Conservation (phyloP, 2,329 filamentous ascomycete species). For the Pseudogymnoascus sp. region DNA sequence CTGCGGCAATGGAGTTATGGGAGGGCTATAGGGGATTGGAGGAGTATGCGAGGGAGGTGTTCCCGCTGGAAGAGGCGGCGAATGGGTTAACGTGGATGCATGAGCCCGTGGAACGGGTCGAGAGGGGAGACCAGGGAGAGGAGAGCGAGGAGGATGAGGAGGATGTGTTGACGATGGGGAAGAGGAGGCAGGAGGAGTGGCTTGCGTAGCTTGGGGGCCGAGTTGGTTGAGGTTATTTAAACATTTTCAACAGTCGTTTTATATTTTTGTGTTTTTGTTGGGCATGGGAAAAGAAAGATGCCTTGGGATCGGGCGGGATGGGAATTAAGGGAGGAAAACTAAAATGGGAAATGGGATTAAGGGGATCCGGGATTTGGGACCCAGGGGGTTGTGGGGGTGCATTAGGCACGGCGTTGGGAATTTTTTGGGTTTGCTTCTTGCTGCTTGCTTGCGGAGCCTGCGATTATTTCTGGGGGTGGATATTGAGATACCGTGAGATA, state of each 20-base stretch:
- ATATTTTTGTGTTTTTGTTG: too few relatives aligned
- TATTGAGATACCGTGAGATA: background rate
- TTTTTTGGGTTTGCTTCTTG: background rate
- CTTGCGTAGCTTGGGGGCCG: too few relatives aligned
- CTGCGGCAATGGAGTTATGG: slow-evolving; percentile 75
- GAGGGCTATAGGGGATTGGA: slow-evolving; percentile 84
- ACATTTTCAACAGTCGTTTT: too few relatives aligned
- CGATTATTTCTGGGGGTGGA: background rate
- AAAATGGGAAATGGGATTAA: background rate
- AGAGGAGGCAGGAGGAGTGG: slow-evolving; percentile 26
- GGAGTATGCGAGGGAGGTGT: slow-evolving; percentile 91
- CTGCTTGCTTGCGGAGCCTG: background rate
- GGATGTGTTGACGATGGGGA: slow-evolving; percentile 23
- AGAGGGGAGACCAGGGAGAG: slow-evolving; percentile 27
- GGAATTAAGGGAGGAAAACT: background rate
- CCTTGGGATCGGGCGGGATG: background rate
- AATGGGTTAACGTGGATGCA: slow-evolving; percentile 94
- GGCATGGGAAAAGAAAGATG: background rate
- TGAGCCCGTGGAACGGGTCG: slow-evolving; percentile 33
- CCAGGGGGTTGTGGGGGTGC: background rate
- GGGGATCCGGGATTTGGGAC: too few relatives aligned
- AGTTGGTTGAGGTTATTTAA: too few relatives aligned
- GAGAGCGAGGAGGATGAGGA: slow-evolving; percentile 44
- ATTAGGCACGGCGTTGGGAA: background rate
- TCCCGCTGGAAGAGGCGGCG: slow-evolving; percentile 86